Evolutionary conservation across 148 eudicot species (phyloP).

Genomic region (Linanthus parryae): DNA sequence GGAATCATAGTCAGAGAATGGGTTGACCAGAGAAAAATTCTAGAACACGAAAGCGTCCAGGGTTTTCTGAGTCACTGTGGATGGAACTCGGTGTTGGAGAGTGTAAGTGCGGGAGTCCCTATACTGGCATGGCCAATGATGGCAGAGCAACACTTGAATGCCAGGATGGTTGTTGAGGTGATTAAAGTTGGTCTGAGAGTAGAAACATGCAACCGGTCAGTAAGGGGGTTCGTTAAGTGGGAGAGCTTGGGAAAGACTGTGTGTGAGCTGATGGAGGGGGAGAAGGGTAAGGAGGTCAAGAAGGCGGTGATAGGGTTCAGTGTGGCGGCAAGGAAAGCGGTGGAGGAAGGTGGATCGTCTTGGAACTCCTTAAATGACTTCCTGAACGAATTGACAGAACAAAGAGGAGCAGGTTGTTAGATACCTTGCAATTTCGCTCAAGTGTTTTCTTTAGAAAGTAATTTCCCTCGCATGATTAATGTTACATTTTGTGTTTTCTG

Average conservation of each 20-base stretch:
- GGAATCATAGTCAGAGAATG: conserved; percentile 37
- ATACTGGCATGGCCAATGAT: conserved; percentile 34
- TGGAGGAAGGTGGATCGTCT: conserved; percentile 30
- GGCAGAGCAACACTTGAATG: conserved; percentile 38
- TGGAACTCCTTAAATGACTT: conserved; percentile 18
- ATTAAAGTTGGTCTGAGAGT: conserved; percentile 29
- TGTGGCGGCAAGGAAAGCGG: conserved; percentile 15
- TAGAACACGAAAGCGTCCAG: conserved; percentile 20
- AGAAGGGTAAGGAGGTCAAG: conserved; percentile 19
- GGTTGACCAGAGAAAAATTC: conserved; percentile 27
- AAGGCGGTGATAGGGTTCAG: conserved; percentile 19
- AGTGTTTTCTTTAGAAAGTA: too few species aligned
- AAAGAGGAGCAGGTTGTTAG: too few species aligned
- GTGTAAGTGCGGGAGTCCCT: conserved; percentile 28
- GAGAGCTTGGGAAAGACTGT: conserved; percentile 23
- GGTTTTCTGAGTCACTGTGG: conserved; percentile 43
- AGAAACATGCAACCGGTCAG: conserved; percentile 20
- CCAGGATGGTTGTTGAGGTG: conserved; percentile 34
- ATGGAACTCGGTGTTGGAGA: conserved; percentile 39
- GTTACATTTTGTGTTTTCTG: too few species aligned
- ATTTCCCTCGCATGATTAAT: too few species aligned
- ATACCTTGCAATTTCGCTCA: too few species aligned
- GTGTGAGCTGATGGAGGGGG: conserved; percentile 28
- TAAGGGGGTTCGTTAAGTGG: conserved; percentile 25
- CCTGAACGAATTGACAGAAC: conserved; percentile 16